Evolutionary conservation across 2,329 filamentous ascomycete genomes (phyloP), one percentile per base, ranked within the genome.

Genomic region (Bipolaris oryzae): DNA sequence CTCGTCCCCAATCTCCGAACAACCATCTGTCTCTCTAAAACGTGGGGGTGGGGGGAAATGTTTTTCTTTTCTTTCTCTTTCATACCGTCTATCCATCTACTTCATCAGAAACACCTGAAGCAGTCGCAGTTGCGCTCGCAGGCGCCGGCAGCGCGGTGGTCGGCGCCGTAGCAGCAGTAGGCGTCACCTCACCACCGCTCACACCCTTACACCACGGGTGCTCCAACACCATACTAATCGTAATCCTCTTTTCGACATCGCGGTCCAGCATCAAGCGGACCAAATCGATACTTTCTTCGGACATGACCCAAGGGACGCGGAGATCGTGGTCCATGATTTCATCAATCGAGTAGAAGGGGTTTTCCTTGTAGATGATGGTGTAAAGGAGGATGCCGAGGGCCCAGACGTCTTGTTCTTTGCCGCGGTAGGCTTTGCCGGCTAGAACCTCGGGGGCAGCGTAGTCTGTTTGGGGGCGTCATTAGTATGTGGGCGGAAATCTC

Each of bases 341-440:
- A 76, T 99, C 95, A 70, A 98, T 95, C 77, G 90, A 96, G 83
- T 98, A 98, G 77, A 97, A 99, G 0, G 95, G 94, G 73, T 99
- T 99, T 79, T 99, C 95, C 79, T 98, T 99, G 84, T 99, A 99
- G 71, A 98, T 90, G 72, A 99, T 97, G 25, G 95, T 99, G 81
- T 99, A 99, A 13, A 99, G 86, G 23, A 99, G 84, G 70, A 99
- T 98, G 21, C 95, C 95, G 15, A 99, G 84, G 0, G 95, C 95
- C 95, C 95, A 99, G 28, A 99, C 92, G 72, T 99, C 95, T 80
- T 99, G 95, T 76, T 96, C 94, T 77, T 96, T 96, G 71, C 95
- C 95, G 64, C 90, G 87, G 78, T 99, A 99, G 15, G 93, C 89
- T 67, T 89, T 89, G 45, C 95, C 95, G 55, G 92, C 92, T 46